Percentiles rank a stretch among this genome's conserved stretches.
These are phyloP conservation scores for Aspergillus conjunctus DNA, from an alignment of 495 filamentous ascomycete species.

Conservation along the genomic window DNA sequence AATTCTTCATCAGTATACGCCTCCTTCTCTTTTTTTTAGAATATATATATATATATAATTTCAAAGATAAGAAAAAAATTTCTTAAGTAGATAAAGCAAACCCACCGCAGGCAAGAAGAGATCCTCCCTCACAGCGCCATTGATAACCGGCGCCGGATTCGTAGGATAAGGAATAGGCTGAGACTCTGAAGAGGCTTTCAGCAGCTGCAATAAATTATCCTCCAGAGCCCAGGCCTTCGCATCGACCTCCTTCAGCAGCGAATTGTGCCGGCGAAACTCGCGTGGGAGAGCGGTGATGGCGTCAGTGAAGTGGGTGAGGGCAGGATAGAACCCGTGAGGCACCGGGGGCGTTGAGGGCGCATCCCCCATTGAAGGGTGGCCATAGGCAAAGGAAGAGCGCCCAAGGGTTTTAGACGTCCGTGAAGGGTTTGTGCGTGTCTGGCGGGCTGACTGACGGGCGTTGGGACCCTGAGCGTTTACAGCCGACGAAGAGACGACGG, in stretches of 20 bases:
- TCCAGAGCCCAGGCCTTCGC: conserved; percentile 71
- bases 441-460: conserved; percentile 57
- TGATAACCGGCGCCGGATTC: conserved; percentile 44
- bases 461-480: conserved; percentile 38
- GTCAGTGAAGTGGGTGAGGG: conserved; percentile 91
- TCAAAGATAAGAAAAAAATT: conserved; percentile 7
- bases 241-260: conserved; percentile 93
- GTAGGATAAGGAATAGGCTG: conserved; percentile 44
- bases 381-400: conserved; percentile 51
- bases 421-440: conserved; percentile 62
- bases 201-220: conserved; percentile 65
- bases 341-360: conserved; percentile 37
- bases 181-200: conserved; percentile 65
- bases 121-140: conserved; percentile 44
- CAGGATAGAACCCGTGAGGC: conserved; percentile 78
- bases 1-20: conserved; percentile 5
- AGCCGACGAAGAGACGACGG: conserved; percentile 31
- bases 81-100: conserved; percentile 1
- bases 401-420: conserved; percentile 60
- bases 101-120: conserved; percentile 40
- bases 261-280: conserved; percentile 93
- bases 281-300: conserved; percentile 89
- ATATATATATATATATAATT: conserved; percentile 4
- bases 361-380: conserved; percentile 38
- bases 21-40: conserved; percentile 12